Base-by-base conservation (phyloP, 1,139 yeast genomes). In the Debaryomyces robertsiae region DNA sequence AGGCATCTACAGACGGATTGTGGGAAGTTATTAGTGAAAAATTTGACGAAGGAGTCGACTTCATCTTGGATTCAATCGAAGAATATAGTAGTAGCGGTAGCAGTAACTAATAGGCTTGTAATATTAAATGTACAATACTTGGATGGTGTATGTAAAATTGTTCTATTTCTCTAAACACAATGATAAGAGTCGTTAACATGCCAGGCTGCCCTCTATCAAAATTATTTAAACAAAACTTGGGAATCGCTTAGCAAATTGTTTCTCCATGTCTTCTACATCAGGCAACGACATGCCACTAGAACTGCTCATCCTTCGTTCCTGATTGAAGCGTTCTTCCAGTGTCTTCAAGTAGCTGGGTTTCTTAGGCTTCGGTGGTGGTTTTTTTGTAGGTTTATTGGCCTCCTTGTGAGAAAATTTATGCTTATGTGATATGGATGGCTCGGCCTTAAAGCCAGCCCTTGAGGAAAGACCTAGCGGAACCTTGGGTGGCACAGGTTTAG, bases 21-120 rank as follows among this genome's bases (percentile, higher is more conserved):
- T 85, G 81, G 63, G 87, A 86, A 45, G 81, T 88, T 16, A 77
- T 88, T 27, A 82, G 82, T 46, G 97, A 89, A 58, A 73, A 90
- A 55, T 86, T 87, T 52, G 90, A 86, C 40, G 97, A 90, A 58
- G 89, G 91, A 1, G 75, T 85, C 14, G 96, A 87, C 54, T 89
- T 88, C 57, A 77, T 89, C 27, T 69, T 86, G 48, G 96, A 89
- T 55, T 78, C 91, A 3, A 69, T 88, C 36, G 86, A 81, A 52
- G 82, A 78, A 28, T 68, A 57, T 38, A 60, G 66, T 18, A 56
- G 61, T 15, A 55, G 62, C 18, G 61, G 57, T 17, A 58, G 54
- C 36, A 48, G 48, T 32, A 49, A 39, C 29, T 16, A n/a, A 18
- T 14, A 13, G 5, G 14, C 6, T n/a, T 25, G 28, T 25, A 33